Percentiles rank a stretch among this genome's conserved stretches.
phyloP scores from a whole-genome alignment of 1,284 basidiomycete species.

The Trametes sp. region DNA sequence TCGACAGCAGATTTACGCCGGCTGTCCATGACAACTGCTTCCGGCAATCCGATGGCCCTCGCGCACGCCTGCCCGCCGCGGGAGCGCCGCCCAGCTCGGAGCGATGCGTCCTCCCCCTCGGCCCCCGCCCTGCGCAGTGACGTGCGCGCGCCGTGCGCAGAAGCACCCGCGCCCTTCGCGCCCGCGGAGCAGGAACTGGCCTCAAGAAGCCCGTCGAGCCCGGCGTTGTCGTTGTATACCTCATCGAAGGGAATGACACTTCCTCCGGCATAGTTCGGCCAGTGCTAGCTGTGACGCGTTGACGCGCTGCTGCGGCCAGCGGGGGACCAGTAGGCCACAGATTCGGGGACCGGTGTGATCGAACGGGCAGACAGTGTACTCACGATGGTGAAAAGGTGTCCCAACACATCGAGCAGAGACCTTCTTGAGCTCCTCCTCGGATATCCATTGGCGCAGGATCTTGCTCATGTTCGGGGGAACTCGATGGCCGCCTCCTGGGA shows the following conservation, averaged over 20 bases:
- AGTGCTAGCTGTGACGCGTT: no score
- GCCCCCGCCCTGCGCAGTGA: not conserved
- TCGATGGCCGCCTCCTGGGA: conserved; percentile 52
- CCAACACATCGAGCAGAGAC: conserved; percentile 42
- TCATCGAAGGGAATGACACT: no score
- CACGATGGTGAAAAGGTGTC: conserved; percentile 42
- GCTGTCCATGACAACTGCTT: not conserved
- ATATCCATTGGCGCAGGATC: conserved; percentile 59
- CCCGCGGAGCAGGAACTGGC: not conserved
- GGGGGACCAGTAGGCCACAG: no score
- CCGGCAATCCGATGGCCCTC: not conserved
- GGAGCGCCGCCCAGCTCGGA: conserved; percentile 8
- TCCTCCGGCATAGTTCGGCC: no score
- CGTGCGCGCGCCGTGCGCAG: not conserved
- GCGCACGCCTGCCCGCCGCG: not conserved
- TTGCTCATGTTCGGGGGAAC: conserved; percentile 61
- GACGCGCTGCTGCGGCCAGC: no score
- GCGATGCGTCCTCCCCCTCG: conserved; percentile 3
- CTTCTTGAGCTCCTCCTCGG: conserved; percentile 47
- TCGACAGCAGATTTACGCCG: not conserved
- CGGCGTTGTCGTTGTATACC: no score
- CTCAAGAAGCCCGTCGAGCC: not conserved
- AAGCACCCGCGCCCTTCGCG: not conserved
- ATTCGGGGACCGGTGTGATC: no score
- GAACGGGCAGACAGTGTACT: conserved; percentile 16